Percentiles rank a stretch among this genome's conserved stretches.
Conservation (phyloP, 2,329 filamentous ascomycete species). For the Microdochium nivale region DNA sequence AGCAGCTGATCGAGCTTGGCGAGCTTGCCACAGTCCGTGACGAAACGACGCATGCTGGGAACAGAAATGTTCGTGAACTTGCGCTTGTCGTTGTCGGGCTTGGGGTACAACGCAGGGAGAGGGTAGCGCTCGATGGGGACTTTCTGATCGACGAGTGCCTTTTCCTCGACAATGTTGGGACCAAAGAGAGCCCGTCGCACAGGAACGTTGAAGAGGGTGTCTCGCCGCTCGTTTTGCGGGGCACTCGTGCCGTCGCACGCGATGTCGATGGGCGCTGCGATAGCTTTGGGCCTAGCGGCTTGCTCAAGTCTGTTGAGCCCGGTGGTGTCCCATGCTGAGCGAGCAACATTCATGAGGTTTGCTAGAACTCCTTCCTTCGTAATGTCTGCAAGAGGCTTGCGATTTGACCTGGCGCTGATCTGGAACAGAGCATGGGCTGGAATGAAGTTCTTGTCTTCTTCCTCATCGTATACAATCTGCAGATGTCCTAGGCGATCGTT, state of each 20-base stretch:
- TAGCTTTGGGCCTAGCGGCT: constrained; percentile 67
- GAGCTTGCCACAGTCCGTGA: constrained; percentile 94
- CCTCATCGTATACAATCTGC: constrained; percentile 62
- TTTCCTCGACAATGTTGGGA: constrained; percentile 55
- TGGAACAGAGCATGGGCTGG: constrained; percentile 75
- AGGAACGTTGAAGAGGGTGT: constrained; percentile 67
- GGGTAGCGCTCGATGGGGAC: constrained; percentile 59
- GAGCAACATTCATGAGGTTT: constrained; percentile 72
- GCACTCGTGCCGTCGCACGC: constrained; percentile 61
- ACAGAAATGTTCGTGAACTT: constrained; percentile 87
- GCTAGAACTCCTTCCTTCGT: constrained; percentile 64
- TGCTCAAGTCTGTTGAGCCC: constrained; percentile 75
- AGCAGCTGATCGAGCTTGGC: constrained; percentile 83
- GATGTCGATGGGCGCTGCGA: constrained; percentile 80
- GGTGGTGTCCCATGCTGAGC: constrained; percentile 53
- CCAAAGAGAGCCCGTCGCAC: constrained; percentile 72
- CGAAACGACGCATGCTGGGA: constrained; percentile 94
- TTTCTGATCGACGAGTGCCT: constrained; percentile 65
- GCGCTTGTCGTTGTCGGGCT: constrained; percentile 71
- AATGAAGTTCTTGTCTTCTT: constrained; percentile 50
- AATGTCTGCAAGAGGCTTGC: constrained; percentile 58
- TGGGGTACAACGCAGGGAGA: constrained; percentile 57
- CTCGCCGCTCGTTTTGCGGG: constrained; percentile 55
- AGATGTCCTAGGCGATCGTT: constrained; percentile 56
- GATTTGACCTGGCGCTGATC: constrained; percentile 63